Percentiles rank a stretch among this genome's conserved stretches.
Conservation (phyloP, 192 early-diverging fungal species). For the Fimicolochytrium jonesii region DNA sequence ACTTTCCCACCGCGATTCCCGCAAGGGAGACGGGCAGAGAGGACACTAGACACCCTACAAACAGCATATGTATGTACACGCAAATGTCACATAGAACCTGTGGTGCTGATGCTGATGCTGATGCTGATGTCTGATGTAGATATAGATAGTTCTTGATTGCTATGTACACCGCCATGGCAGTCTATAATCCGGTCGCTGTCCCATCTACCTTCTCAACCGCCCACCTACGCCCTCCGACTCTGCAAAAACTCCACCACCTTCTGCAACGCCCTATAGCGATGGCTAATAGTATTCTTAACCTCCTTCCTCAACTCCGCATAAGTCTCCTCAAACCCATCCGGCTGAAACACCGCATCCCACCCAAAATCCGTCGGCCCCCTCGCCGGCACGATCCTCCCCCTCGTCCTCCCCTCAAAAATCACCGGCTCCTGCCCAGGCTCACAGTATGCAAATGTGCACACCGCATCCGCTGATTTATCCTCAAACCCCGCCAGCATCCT, state of each 20-base stretch:
- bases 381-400: conserved; percentile 80
- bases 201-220: no score
- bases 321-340: conserved; percentile 56
- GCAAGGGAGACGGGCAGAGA: no score
- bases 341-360: conserved; percentile 96
- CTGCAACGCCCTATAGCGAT: conserved; percentile 70
- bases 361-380: conserved; percentile 84
- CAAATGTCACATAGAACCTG: no score
- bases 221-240: no score
- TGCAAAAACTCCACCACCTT: conserved; percentile 58
- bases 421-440: conserved; percentile 66
- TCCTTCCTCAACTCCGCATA: conserved; percentile 87
- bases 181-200: no score
- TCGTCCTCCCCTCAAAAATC: conserved; percentile 77
- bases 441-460: conserved; percentile 89
- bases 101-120: no score
- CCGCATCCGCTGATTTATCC: conserved; percentile 77
- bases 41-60: no score
- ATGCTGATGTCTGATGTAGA: no score
- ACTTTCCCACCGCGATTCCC: no score
- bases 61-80: no score
- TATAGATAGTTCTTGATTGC: no score
- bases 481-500: conserved; percentile 83
- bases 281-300: conserved; percentile 88
- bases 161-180: no score